Percentiles rank a stretch among this genome's conserved stretches.
phyloP scores from a whole-genome alignment of 495 filamentous ascomycete genomes.

The Lineolata rhizophorae region DNA sequence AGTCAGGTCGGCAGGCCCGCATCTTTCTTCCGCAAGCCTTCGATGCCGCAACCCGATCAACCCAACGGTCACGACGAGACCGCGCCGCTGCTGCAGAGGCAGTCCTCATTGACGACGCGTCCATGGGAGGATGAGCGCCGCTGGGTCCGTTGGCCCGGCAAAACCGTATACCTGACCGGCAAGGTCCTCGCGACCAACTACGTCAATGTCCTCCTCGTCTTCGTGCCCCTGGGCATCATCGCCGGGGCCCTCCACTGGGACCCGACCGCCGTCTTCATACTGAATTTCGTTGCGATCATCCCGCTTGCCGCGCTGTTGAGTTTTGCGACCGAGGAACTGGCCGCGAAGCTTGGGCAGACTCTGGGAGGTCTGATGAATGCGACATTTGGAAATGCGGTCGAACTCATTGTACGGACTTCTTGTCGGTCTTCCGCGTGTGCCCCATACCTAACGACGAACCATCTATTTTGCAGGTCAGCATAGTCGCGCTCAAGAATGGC shows the following conservation, averaged over 20 bases:
- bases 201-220: slow-evolving; percentile 70
- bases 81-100: no score
- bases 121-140: no score
- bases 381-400: slow-evolving; percentile 95
- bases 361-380: slow-evolving; percentile 87
- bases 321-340: slow-evolving; percentile 88
- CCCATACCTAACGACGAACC: slow-evolving; percentile 4
- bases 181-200: slow-evolving; percentile 40
- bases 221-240: slow-evolving; percentile 76
- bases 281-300: slow-evolving; percentile 94
- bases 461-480: slow-evolving; percentile 92
- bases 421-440: not conserved
- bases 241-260: slow-evolving; percentile 51
- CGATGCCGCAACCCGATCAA: no score
- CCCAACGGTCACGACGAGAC: no score
- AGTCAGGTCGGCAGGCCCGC: no score
- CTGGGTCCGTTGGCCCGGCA: slow-evolving; percentile 35
- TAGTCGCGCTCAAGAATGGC: slow-evolving; percentile 65
- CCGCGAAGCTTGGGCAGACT: slow-evolving; percentile 65
- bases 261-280: slow-evolving; percentile 53
- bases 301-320: slow-evolving; percentile 81
- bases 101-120: no score
- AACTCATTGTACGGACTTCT: slow-evolving; percentile 88
- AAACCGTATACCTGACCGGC: slow-evolving; percentile 27
- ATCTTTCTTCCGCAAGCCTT: no score